Evolutionary conservation across 371 early-diverging fungal genomes (phyloP), one percentile per base, ranked within the genome.

Genomic region (Batkoa obscura): DNA sequence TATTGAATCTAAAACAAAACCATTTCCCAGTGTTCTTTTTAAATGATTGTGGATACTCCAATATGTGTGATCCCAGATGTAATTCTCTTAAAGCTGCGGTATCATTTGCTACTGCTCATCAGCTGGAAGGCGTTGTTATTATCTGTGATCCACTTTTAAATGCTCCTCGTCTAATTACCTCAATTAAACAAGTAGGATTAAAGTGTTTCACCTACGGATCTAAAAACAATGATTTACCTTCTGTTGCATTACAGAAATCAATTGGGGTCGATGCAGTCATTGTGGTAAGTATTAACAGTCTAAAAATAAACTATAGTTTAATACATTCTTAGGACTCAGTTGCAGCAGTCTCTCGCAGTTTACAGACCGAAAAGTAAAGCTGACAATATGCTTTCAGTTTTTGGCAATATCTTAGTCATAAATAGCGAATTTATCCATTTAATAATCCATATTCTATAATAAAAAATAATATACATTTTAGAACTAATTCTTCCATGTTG

Each of bases 21-120:
- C 80, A 78, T 58, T 79, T 82, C 54, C 94, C 94, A 0, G 86
- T 94, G 8, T 86, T 93, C 64, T 88, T 94, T 70, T 69, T 95
- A 62, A 90, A 94, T 0, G 87, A 88, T 59, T 88, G 82, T 31
- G 94, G 94, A 36, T 77, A 76, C 13, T 59, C 74, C 0, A 71
- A 68, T 2, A 77, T 84, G 71, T 80, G 79, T 1, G 93, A 95
- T 63, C 69, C 73, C 39, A 79, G 94, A 6, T 84, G 85, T 60
- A 91, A 90, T 61, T 83, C 87, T 39, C 62, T 94, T 13, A 78
- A 80, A 35, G 80, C 72, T 0, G 95, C 95, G 1, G 80, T 90
- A n/a, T 68, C 79, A 17, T 84, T 90, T 62, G 88, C 90, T 33
- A 77, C 79, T 36, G 74, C 75, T 42, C 74, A 80, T 0, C 80